phyloP scores from a whole-genome alignment of 2,329 filamentous ascomycete species.

The Fusarium decemcellulare region DNA sequence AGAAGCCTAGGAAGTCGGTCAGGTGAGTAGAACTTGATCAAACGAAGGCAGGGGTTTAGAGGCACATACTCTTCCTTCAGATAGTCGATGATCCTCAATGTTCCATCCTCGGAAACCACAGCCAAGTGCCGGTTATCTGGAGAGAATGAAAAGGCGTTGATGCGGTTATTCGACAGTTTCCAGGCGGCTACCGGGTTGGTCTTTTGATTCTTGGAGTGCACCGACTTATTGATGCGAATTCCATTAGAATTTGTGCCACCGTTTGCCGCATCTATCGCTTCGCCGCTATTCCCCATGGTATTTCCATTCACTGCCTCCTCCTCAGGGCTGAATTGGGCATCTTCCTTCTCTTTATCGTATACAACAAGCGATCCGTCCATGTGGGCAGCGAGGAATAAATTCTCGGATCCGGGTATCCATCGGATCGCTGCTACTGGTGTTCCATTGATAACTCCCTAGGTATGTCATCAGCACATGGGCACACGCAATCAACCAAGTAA shows the following conservation, averaged over 20 bases:
- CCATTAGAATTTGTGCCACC: slow-evolving; percentile 55
- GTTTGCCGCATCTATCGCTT: slow-evolving; percentile 54
- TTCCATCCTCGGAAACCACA: slow-evolving; percentile 92
- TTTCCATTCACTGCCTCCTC: slow-evolving; percentile 68
- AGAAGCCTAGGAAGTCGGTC: slow-evolving; percentile 72
- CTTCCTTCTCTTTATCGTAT: slow-evolving; percentile 98
- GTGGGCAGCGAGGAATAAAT: slow-evolving; percentile 91
- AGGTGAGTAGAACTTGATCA: slow-evolving; percentile 5
- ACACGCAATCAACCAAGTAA: no score
- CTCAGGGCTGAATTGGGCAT: slow-evolving; percentile 83
- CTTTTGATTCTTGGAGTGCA: slow-evolving; percentile 94
- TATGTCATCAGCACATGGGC: slow-evolving; percentile 23
- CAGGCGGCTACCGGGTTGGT: slow-evolving; percentile 92
- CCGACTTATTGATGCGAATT: slow-evolving; percentile 88
- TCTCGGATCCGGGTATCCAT: slow-evolving; percentile 96
- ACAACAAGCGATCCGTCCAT: slow-evolving; percentile 92
- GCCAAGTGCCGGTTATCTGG: slow-evolving; percentile 90
- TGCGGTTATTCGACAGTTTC: slow-evolving; percentile 91
- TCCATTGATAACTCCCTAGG: slow-evolving; percentile 86
- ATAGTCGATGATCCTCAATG: slow-evolving; percentile 91
- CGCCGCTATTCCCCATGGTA: slow-evolving; percentile 57
- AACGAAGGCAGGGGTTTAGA: background rate
- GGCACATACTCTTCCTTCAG: slow-evolving; percentile 84
- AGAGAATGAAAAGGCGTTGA: slow-evolving; percentile 93
- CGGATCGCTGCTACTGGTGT: slow-evolving; percentile 88